These are phyloP conservation scores for Magnaporthiopsis rhizophila DNA, from an alignment of 2,329 filamentous ascomycete species.

Conservation along the genomic window DNA sequence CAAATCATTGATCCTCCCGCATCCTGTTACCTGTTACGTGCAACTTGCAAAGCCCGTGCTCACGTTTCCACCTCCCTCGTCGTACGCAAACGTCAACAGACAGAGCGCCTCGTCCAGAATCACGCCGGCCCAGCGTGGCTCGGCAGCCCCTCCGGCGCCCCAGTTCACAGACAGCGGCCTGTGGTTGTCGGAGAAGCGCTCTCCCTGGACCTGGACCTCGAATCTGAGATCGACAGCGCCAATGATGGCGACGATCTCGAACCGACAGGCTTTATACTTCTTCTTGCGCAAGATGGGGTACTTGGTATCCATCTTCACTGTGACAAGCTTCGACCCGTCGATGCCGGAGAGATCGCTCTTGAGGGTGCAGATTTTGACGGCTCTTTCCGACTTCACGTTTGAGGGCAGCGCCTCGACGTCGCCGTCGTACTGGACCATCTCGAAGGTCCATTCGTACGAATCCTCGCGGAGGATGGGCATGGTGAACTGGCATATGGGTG, in stretches of 20 bases:
- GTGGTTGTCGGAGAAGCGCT: not conserved
- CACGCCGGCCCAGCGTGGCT: no score
- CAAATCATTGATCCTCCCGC: no score
- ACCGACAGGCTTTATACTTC: slow-evolving; percentile 30
- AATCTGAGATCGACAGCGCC: not conserved
- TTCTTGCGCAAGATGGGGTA: slow-evolving; percentile 15
- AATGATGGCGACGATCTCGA: slow-evolving; percentile 30
- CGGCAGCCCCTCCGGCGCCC: no score
- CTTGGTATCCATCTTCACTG: slow-evolving; percentile 28
- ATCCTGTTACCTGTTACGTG: no score
- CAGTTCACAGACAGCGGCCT: not conserved
- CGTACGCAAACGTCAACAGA: no score
- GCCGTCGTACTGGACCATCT: no score
- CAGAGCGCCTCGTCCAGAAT: no score
- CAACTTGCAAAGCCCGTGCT: no score
- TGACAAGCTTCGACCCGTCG: slow-evolving; percentile 27
- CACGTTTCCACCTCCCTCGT: no score
- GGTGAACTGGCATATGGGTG: not conserved
- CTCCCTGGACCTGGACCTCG: not conserved
- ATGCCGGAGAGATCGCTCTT: slow-evolving; percentile 32
- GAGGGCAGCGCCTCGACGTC: slow-evolving; percentile 20
- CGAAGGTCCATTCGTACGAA: slow-evolving; percentile 18
- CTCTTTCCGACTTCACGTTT: slow-evolving; percentile 24
- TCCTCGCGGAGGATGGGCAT: slow-evolving; percentile 31
- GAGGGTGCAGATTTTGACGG: slow-evolving; percentile 28